A percentile compares a stretch with the other conserved stretches of the same genome.
Conservation (phyloP, 179 eudicot genomes). For the Silene coronaria region DNA sequence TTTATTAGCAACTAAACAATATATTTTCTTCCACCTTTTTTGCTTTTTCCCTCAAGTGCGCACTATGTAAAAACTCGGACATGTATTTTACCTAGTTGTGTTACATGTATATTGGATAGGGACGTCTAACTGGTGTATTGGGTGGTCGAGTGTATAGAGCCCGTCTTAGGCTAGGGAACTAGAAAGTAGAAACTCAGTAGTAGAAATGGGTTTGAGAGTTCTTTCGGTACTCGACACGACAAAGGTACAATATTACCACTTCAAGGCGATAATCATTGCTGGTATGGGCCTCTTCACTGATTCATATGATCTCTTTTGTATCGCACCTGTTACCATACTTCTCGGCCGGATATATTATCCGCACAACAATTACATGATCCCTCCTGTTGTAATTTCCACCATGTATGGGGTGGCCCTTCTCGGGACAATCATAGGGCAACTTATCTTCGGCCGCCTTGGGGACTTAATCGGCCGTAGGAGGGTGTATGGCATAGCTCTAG, state of each 20-base stretch:
- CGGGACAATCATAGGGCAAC: constrained; percentile 39
- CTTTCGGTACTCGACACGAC: constrained; percentile 36
- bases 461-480: constrained; percentile 40
- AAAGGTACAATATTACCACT: constrained; percentile 45
- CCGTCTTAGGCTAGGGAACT: too few species aligned
- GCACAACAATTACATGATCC: background rate
- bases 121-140: background rate
- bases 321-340: constrained; percentile 31
- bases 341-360: constrained; percentile 39
- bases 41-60: background rate
- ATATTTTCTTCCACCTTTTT: background rate
- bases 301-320: constrained; percentile 39
- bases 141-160: background rate
- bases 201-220: constrained; percentile 15
- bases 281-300: constrained; percentile 53
- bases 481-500: constrained; percentile 39
- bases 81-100: background rate
- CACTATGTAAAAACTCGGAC: background rate
- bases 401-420: constrained; percentile 41
- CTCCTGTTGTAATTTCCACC: constrained; percentile 31
- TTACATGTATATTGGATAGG: background rate
- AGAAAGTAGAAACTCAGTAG: background rate
- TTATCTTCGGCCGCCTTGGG: constrained; percentile 43
- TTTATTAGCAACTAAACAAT: background rate
- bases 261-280: constrained; percentile 41